Base-by-base conservation (phyloP, 192 early-diverging fungal genomes). In the Coemansia sp. region DNA sequence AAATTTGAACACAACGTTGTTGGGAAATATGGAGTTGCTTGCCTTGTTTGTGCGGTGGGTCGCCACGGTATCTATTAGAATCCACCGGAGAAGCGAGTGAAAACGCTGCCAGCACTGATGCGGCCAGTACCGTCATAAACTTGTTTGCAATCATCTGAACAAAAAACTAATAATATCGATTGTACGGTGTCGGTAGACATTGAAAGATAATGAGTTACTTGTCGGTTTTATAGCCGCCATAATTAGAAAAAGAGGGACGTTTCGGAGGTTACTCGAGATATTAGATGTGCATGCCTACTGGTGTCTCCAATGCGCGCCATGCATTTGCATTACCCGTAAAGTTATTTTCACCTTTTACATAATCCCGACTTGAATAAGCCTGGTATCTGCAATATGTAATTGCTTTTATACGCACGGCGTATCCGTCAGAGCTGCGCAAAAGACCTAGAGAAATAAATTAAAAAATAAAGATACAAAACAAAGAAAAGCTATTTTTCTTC, bases 291-390 rank as follows among this genome's bases (percentile, higher is more conserved):
- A 24, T 9, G 50, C 50, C 50, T 52, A 52, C 50, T 52, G 21
- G 50, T 10, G 50, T 17, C 8, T 49, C 15, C 47, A 49, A 49
- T 49, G 47, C 47, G 47, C 15, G 47, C 47, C 47, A 49, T 49
- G 14, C 47, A 49, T 49, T 5, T 8, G 32, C 7, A 35, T 35
- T 35, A 35, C 32, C 32, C 32, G 32, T 35, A 35, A 35, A 35
- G 1, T 8, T 8, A 35, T 35, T 29, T 29, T 29, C 27, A 29
- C 27, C 32, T 35, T 35, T 35, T 35, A 35, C 21, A 21, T 35
- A 35, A 35, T 35, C 32, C 6, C 32, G 32, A 6, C 32, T 6
- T 35, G 27, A 6, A 29, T 35, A 35, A 6, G 32, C 32, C 32
- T 6, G 6, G 32, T 7, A 8, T 35, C 6, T 35, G 32, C 32